Conservation (phyloP, 1,139 yeast genomes). For the Sugiyamaella novakii region DNA sequence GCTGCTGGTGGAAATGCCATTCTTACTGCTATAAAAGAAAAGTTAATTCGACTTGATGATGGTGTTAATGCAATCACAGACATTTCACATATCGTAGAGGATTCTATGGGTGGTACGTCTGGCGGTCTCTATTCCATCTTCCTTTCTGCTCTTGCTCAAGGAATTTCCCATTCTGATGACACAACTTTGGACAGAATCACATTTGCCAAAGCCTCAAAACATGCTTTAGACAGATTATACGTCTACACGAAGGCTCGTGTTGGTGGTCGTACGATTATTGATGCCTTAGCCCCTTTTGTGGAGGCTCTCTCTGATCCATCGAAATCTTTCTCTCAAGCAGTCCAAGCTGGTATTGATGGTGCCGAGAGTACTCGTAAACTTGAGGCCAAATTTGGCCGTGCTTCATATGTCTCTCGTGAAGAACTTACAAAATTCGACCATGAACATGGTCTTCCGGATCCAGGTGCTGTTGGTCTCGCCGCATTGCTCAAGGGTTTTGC, state of each 20-base stretch:
- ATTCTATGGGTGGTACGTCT: conserved; percentile 94
- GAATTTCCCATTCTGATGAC: conserved; percentile 43
- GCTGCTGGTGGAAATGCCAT: conserved; percentile 81
- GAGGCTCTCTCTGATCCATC: conserved; percentile 53
- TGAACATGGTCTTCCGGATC: conserved; percentile 72
- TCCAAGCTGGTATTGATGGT: conserved; percentile 69
- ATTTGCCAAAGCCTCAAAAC: conserved; percentile 50
- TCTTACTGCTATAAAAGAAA: conserved; percentile 48
- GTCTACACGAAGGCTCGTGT: conserved; percentile 84
- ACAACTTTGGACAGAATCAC: conserved; percentile 44
- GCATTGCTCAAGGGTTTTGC: conserved; percentile 38
- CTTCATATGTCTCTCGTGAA: conserved; percentile 77
- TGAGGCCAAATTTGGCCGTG: conserved; percentile 89
- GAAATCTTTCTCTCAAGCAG: conserved; percentile 59
- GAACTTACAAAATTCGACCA: conserved; percentile 49
- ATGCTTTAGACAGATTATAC: conserved; percentile 63
- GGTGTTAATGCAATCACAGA: conserved; percentile 59
- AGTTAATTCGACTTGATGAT: conserved; percentile 50
- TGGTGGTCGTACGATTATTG: conserved; percentile 90
- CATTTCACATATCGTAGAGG: conserved; percentile 77
- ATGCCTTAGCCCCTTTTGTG: conserved; percentile 85
- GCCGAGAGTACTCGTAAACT: conserved; percentile 72
- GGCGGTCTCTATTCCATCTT: conserved; percentile 91
- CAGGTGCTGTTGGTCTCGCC: conserved; percentile 68
- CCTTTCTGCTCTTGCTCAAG: conserved; percentile 65